Evolutionary conservation across 2,329 filamentous ascomycete species (phyloP), one percentile per base, ranked within the genome.

Genomic region (Paracamarosporium sp.): DNA sequence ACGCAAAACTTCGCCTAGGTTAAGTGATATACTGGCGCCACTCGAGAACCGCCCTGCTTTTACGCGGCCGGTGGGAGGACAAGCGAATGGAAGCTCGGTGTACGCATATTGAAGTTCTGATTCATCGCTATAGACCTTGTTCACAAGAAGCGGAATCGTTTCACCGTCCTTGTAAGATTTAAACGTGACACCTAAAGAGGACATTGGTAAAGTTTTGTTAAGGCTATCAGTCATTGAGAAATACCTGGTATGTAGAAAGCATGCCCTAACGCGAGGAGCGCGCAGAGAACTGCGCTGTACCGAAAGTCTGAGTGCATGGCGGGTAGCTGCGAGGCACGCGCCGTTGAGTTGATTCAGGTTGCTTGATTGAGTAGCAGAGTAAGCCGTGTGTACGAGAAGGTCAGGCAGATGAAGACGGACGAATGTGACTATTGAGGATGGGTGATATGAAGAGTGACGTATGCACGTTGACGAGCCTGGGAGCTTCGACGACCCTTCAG

Each of bases 71-170:
- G 88, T 90, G 1, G 91, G 90, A 11, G 90, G 90, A 71, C 92
- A 96, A 53, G 94, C 90, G 74, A 96, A 96, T 7, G 92, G 92
- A 1, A 96, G 87, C 67, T 95, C 90, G 74, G 90, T 91, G 80
- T 94, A 96, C 65, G 92, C 92, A 85, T 93, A 96, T 76, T 96
- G 92, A n/a, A 96, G 81, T 74, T 95, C 90, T 7, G 91, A 95
- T 69, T 91, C 88, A 78, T 96, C 92, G 54, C 92, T 96, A 77
- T 93, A 96, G 68, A 93, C 88, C 76, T 96, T 96, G 81, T 96
- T 96, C 63, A 95, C 90, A 55, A 94, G 87, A n/a, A 97, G 82
- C 1, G 92, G 92, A 36, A 96, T 90, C 11, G 87, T 82, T 66
- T 96, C 90, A 74, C 87, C 85, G 62, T 93, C 86, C 64, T 83